phyloP scores from a whole-genome alignment of 208 protist genomes.

The Trypanosoma vivax region DNA sequence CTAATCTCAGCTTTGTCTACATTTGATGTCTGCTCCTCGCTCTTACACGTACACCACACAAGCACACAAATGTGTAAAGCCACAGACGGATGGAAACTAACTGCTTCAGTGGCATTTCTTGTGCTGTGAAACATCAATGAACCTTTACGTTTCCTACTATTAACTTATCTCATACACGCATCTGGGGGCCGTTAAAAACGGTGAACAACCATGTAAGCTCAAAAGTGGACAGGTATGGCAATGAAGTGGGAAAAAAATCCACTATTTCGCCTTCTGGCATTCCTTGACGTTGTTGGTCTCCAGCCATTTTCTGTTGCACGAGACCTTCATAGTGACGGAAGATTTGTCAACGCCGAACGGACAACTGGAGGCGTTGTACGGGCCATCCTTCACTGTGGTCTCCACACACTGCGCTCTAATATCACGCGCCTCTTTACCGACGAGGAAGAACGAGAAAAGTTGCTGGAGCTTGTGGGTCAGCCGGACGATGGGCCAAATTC shows the following conservation, averaged over 20 bases:
- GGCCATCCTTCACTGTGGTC: conserved; percentile 34
- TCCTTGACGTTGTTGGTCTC: conserved; percentile 72
- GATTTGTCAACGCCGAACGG: conserved; percentile 27
- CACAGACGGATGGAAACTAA: too few relatives aligned
- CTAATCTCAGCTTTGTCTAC: too few relatives aligned
- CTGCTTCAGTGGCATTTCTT: too few relatives aligned
- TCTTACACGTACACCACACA: too few relatives aligned
- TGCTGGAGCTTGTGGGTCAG: conserved; percentile 35
- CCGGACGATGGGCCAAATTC: conserved; percentile 1
- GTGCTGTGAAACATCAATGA: too few relatives aligned
- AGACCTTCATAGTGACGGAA: conserved; percentile 29
- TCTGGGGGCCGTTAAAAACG: too few relatives aligned
- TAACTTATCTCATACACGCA: too few relatives aligned
- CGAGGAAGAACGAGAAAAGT: conserved; percentile 25
- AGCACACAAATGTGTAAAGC: too few relatives aligned
- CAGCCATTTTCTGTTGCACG: conserved; percentile 35
- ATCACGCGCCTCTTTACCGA: conserved; percentile 38
- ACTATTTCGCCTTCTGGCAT: conserved; percentile 72
- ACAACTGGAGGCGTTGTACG: conserved; percentile 37
- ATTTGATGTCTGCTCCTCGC: too few relatives aligned
- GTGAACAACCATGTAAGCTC: too few relatives aligned
- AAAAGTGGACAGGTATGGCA: too few relatives aligned
- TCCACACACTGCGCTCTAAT: conserved; percentile 44
- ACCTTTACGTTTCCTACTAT: too few relatives aligned
- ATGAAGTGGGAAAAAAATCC: conserved; percentile 41